Conservation (phyloP, 768 basidiomycete species). For the Russula sp. region DNA sequence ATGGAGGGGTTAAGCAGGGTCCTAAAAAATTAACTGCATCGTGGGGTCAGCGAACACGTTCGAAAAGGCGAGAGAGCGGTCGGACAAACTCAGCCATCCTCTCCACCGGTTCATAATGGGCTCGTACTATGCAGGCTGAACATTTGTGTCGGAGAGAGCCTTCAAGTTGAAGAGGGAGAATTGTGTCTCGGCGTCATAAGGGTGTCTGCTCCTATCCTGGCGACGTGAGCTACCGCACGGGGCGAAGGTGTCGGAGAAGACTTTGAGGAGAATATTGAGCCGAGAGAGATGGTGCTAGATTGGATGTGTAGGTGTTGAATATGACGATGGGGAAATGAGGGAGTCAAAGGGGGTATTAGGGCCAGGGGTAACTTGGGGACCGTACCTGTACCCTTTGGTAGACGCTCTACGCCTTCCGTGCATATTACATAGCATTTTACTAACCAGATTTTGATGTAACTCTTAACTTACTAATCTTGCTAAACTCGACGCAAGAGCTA, state of each 20-base stretch:
- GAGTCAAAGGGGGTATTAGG: not conserved
- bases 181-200: constrained; percentile 64
- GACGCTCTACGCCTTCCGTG: no score
- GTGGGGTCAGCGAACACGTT: constrained; percentile 9
- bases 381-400: no score
- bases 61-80: constrained; percentile 21
- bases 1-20: constrained; percentile 58
- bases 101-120: constrained; percentile 74
- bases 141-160: constrained; percentile 57
- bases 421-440: no score
- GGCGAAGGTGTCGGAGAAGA: constrained; percentile 43
- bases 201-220: constrained; percentile 68
- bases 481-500: no score
- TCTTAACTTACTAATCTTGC: no score
- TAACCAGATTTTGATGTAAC: no score
- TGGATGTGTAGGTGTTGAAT: not conserved
- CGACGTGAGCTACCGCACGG: constrained; percentile 59
- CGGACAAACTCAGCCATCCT: constrained; percentile 77
- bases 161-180: constrained; percentile 49
- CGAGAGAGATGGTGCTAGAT: constrained; percentile 11
- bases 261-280: constrained; percentile 15
- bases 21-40: constrained; percentile 36
- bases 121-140: constrained; percentile 58
- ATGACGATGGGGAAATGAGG: constrained; percentile 8
- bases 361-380: no score